Base-by-base conservation (phyloP, 305 asterid species). In the Fraxinus greggii region DNA sequence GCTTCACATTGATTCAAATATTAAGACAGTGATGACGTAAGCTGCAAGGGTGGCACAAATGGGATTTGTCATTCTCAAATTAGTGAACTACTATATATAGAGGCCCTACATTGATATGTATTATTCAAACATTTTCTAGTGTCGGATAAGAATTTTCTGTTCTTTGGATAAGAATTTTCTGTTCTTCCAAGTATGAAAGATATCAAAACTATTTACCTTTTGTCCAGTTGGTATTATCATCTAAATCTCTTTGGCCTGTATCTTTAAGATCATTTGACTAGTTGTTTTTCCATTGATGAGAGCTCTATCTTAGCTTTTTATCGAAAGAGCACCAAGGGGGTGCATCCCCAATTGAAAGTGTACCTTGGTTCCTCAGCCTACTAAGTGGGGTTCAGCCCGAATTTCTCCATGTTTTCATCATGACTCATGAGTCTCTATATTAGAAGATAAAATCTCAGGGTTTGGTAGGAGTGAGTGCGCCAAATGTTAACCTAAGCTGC, bases 21-120 rank as follows among this genome's bases (percentile, higher is more conserved):
- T 67, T 29, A 26, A 17, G 40, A 15, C 42, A 15, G 26, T 70
- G 76, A 13, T 29, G 76, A 32, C n/a, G 2, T 67, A 70, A 70
- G 76, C 76, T 32, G 42, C 76, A 70, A 17, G 76, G 76, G 76
- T 70, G 40, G 76, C 76, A 70, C 4, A 70, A 12, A 70, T 15
- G 24, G 26, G 24, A 70, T 5, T 31, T 15, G 23, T 70, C 45
- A 32, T 31, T 23, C 2, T 70, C 45, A 31, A 70, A 31, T 32
- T 6, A 15, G 24, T 31, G 24, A 70, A 70, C 40, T 29, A 32
- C 24, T 13, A 13, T 4, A 28, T 67, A 31, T 13, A 31, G 76
- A 70, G 42, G 45, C 26, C 42, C 42, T 7, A 70, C 26, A 32
- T 70, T 70, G 42, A 13, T 29, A 69, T 5, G 13, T 38, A 32